A percentile compares a stretch with the other conserved stretches of the same genome.
Evolutionary conservation across 768 basidiomycete genomes (phyloP).

Genomic region (Lepiota venenata): DNA sequence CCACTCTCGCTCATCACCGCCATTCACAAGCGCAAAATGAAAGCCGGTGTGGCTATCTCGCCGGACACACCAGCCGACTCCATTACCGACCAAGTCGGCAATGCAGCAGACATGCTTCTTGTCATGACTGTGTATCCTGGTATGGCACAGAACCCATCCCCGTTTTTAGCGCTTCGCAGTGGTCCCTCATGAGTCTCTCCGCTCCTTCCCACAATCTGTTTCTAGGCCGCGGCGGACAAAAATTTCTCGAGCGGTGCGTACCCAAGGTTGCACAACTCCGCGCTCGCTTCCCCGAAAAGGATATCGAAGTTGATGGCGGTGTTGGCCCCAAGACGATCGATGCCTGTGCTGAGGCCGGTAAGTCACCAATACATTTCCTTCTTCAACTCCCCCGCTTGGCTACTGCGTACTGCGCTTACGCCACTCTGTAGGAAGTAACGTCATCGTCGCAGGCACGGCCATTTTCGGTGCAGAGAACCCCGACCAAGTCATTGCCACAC

Average conservation of each 20-base stretch:
- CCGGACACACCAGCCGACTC: conserved; percentile 88
- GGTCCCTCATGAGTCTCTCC: neutral
- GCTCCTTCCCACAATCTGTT: neutral
- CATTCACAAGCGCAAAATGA: conserved; percentile 86
- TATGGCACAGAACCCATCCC: conserved; percentile 20
- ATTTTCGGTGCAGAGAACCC: conserved; percentile 85
- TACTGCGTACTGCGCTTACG: neutral
- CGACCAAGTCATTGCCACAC: conserved; percentile 65
- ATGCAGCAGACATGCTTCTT: conserved; percentile 88
- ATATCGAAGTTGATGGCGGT: conserved; percentile 98
- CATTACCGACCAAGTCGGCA: conserved; percentile 83
- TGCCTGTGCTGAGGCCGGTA: conserved; percentile 87
- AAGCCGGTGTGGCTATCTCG: conserved; percentile 94
- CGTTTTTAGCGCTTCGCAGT: neutral
- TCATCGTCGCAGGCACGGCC: conserved; percentile 96
- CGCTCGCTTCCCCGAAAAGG: conserved; percentile 85
- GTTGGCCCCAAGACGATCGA: conserved; percentile 90
- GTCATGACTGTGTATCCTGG: conserved; percentile 99
- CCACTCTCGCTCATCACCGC: conserved; percentile 72
- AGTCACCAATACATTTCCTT: conserved; percentile 11
- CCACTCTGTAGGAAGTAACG: conserved; percentile 75
- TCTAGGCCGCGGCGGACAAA: conserved; percentile 89
- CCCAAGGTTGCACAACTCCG: conserved; percentile 92
- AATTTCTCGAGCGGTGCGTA: conserved; percentile 90
- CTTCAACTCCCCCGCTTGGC: neutral